phyloP scores from a whole-genome alignment of 768 basidiomycete species.

The Hypholoma sublateritium region DNA sequence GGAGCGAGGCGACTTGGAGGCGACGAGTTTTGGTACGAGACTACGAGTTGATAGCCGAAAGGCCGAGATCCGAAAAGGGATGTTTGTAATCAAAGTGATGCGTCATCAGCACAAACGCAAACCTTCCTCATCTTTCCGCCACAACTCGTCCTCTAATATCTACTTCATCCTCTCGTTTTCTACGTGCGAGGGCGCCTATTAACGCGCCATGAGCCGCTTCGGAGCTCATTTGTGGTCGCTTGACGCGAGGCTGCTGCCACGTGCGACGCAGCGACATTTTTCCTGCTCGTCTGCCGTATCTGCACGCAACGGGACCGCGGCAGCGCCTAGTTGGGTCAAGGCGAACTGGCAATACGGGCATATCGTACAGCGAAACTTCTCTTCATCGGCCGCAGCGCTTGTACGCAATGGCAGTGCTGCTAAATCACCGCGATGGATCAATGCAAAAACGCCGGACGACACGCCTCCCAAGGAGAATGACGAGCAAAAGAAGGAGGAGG shows the following conservation, averaged over 20 bases:
- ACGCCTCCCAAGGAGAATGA: neutral
- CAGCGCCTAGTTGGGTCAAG: conserved; percentile 5
- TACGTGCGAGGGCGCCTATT: neutral
- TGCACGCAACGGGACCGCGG: neutral
- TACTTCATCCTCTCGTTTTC: too few relatives aligned
- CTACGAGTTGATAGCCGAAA: neutral
- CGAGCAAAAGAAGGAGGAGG: neutral
- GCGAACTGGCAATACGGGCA: neutral
- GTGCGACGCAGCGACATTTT: neutral
- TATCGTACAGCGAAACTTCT: neutral
- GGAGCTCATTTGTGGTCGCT: conserved; percentile 1
- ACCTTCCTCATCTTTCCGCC: conserved; percentile 1
- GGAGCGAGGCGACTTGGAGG: too few relatives aligned
- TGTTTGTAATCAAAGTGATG: conserved; percentile 6
- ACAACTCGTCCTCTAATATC: neutral
- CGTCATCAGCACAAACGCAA: conserved; percentile 1
- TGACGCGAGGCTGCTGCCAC: neutral
- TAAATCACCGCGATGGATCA: conserved; percentile 8
- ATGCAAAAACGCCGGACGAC: conserved; percentile 8
- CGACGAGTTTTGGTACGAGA: too few relatives aligned
- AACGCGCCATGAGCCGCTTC: conserved; percentile 5
- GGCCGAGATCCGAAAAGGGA: neutral
- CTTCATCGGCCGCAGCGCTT: neutral
- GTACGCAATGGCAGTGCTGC: neutral
- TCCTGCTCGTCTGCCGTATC: neutral